A percentile compares a stretch with the other conserved stretches of the same genome.
These are phyloP conservation scores for Xylariales sp. DNA, from an alignment of 2,329 filamentous ascomycete species.

Conservation along the genomic window DNA sequence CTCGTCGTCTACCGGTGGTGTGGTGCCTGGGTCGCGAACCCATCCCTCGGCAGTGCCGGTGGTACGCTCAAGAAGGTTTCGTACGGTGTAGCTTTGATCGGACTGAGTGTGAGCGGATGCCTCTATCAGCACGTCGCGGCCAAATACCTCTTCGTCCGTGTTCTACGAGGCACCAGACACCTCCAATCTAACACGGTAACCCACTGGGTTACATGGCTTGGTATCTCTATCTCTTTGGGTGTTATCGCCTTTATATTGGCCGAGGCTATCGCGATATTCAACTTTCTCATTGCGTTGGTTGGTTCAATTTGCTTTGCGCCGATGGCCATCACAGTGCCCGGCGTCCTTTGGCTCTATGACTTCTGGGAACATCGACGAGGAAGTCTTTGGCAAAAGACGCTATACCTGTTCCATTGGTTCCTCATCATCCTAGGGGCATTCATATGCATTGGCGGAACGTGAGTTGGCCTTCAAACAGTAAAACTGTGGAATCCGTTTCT, in stretches of 20 bases:
- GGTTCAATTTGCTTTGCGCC: slow-evolving; percentile 14
- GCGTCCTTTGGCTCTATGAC: slow-evolving; percentile 12
- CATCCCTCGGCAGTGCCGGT: slow-evolving; percentile 57
- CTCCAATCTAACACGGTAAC: slow-evolving; percentile 24
- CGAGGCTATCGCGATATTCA: slow-evolving; percentile 13
- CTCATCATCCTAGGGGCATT: slow-evolving; percentile 15
- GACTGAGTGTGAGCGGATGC: slow-evolving; percentile 40
- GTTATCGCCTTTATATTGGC: slow-evolving; percentile 12
- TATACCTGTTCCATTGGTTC: slow-evolving; percentile 15
- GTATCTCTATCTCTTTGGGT: slow-evolving; percentile 17
- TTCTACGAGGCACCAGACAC: slow-evolving; percentile 25
- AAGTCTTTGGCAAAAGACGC: slow-evolving; percentile 10
- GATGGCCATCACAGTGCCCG: slow-evolving; percentile 11
- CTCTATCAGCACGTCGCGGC: slow-evolving; percentile 27
- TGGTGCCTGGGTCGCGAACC: slow-evolving; percentile 58
- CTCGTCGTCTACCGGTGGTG: slow-evolving; percentile 59
- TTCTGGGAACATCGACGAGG: slow-evolving; percentile 8
- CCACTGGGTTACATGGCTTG: slow-evolving; percentile 27
- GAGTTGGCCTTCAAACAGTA: background rate
- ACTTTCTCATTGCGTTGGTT: slow-evolving; percentile 11
- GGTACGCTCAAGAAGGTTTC: slow-evolving; percentile 55
- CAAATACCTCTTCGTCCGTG: slow-evolving; percentile 30
- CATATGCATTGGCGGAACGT: slow-evolving; percentile 16
- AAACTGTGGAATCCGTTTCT: background rate
- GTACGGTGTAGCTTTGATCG: slow-evolving; percentile 54